Percentiles rank a stretch among this genome's conserved stretches.
phyloP scores from a whole-genome alignment of 2,329 filamentous ascomycete genomes.

The Pseudocercospora fuligena region DNA sequence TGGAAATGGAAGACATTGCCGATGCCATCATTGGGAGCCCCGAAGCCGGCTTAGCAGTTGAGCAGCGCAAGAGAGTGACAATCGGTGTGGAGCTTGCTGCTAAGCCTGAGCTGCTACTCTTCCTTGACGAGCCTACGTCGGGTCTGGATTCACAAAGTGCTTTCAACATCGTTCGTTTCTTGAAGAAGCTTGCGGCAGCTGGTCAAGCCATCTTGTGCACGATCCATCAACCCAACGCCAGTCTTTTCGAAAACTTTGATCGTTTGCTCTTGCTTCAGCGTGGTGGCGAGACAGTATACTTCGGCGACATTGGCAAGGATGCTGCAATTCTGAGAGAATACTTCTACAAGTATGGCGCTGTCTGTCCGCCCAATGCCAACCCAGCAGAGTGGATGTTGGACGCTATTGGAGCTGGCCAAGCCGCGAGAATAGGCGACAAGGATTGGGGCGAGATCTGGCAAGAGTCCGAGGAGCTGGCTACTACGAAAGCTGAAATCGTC shows the following conservation, averaged over 20 bases:
- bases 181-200: conserved; percentile 76
- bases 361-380: conserved; percentile 70
- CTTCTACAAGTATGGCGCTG: conserved; percentile 43
- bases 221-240: conserved; percentile 87
- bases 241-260: conserved; percentile 87
- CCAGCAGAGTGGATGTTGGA: conserved; percentile 87
- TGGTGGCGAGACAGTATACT: conserved; percentile 83
- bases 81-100: conserved; percentile 66
- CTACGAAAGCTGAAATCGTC: conserved; percentile 68
- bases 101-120: conserved; percentile 74
- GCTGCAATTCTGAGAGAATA: conserved; percentile 69
- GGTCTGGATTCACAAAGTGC: conserved; percentile 74
- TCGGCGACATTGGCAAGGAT: conserved; percentile 80
- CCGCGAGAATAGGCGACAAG: conserved; percentile 71
- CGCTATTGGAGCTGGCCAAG: conserved; percentile 76
- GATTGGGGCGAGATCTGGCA: conserved; percentile 84
- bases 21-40: conserved; percentile 69
- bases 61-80: conserved; percentile 70
- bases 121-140: conserved; percentile 79
- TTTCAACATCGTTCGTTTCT: conserved; percentile 77
- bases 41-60: conserved; percentile 65
- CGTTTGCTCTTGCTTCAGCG: conserved; percentile 76
- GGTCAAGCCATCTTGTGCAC: conserved; percentile 90
- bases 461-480: conserved; percentile 71
- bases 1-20: conserved; percentile 69